Percentiles rank a stretch among this genome's conserved stretches.
phyloP scores from a whole-genome alignment of 2,329 filamentous ascomycete genomes.

The Leptographium wingfieldii region DNA sequence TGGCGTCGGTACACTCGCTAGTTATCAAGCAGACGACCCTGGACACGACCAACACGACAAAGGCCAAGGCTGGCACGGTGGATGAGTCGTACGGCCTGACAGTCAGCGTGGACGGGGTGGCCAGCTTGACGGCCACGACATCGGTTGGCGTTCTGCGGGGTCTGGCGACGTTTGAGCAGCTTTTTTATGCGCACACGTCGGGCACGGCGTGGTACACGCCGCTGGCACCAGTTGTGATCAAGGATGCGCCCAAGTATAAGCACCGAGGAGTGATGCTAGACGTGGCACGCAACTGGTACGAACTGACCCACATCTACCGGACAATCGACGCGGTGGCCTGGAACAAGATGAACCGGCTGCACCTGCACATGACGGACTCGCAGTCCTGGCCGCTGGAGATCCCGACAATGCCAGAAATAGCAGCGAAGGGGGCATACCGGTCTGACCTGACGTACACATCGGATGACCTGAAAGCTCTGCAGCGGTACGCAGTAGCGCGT shows the following conservation, averaged over 20 bases:
- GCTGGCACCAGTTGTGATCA: constrained; percentile 56
- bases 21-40: constrained; percentile 45
- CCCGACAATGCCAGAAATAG: constrained; percentile 57
- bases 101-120: constrained; percentile 44
- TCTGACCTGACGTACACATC: constrained; percentile 55
- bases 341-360: constrained; percentile 74
- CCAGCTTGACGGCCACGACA: constrained; percentile 50
- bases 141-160: constrained; percentile 58
- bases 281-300: constrained; percentile 60
- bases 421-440: constrained; percentile 61
- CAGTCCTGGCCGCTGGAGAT: constrained; percentile 82
- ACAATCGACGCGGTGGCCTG: constrained; percentile 66
- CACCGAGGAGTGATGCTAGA: constrained; percentile 76
- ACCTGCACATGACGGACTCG: constrained; percentile 70
- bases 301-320: constrained; percentile 52
- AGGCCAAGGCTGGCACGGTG: constrained; percentile 43
- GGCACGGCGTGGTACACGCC: constrained; percentile 52
- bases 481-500: constrained; percentile 55
- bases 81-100: constrained; percentile 67
- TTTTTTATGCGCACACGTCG: constrained; percentile 61
- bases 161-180: constrained; percentile 66
- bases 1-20: constrained; percentile 42
- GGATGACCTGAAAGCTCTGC: constrained; percentile 50
- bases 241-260: constrained; percentile 60
- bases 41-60: constrained; percentile 44